A percentile compares a stretch with the other conserved stretches of the same genome.
Conservation (phyloP, 495 filamentous ascomycete genomes). For the Thozetella sp. region DNA sequence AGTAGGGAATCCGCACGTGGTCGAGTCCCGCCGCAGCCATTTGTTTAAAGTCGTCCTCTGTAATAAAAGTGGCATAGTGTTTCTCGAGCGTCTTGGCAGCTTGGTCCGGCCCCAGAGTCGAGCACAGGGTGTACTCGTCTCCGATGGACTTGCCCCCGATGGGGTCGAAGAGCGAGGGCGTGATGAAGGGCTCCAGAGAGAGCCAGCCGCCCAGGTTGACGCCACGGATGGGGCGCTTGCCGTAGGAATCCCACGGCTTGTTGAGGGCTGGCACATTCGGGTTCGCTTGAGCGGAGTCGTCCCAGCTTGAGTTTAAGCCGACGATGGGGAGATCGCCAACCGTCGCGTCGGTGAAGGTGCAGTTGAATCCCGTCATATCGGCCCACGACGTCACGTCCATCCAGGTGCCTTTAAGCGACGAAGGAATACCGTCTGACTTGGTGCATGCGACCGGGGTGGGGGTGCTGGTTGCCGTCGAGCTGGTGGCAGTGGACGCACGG, state of each 20-base stretch:
- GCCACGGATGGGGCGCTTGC: conserved; percentile 76
- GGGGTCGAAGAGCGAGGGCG: conserved; percentile 87
- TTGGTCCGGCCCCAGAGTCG: conserved; percentile 64
- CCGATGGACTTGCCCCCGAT: conserved; percentile 65
- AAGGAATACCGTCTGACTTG: neutral
- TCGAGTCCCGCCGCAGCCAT: conserved; percentile 91
- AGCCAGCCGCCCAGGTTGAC: conserved; percentile 97
- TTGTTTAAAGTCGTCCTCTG: conserved; percentile 77
- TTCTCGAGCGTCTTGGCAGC: conserved; percentile 71
- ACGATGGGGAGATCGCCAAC: conserved; percentile 87
- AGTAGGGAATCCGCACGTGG: conserved; percentile 92
- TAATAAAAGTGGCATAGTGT: conserved; percentile 89
- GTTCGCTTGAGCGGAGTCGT: conserved; percentile 83
- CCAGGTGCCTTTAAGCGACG: conserved; percentile 44
- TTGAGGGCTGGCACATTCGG: conserved; percentile 77
- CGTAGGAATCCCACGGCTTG: conserved; percentile 74
- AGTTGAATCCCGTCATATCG: conserved; percentile 88
- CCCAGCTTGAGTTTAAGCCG: conserved; percentile 85
- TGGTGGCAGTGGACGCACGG: neutral
- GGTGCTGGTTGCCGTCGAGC: neutral
- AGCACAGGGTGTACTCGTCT: conserved; percentile 87
- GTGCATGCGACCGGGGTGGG: neutral
- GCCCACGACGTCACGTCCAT: conserved; percentile 94
- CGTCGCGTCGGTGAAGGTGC: conserved; percentile 85
- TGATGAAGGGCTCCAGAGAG: conserved; percentile 92